phyloP scores from a whole-genome alignment of 202 grass and related monocot genomes.

The Sporobolus alterniflorus region DNA sequence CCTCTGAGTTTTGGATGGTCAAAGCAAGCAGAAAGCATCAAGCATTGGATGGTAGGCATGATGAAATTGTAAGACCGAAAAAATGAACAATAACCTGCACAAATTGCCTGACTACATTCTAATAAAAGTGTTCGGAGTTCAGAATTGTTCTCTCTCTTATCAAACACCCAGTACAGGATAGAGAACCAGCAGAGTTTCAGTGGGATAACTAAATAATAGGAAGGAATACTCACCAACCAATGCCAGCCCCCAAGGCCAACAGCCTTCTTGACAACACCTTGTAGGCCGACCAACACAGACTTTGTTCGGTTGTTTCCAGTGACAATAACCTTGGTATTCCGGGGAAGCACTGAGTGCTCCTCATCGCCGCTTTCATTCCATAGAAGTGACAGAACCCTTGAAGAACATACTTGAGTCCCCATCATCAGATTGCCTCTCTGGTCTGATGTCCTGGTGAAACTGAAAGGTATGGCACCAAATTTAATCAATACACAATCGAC shows the following conservation, averaged over 20 bases:
- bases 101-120: constrained; percentile 4
- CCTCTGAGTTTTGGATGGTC: neutral
- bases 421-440: constrained; percentile 50
- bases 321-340: constrained; percentile 90
- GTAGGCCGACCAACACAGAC: constrained; percentile 88
- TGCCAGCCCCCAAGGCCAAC: constrained; percentile 98
- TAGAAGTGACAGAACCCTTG: constrained; percentile 54
- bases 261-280: constrained; percentile 96
- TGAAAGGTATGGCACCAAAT: constrained; percentile 31
- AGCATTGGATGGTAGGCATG: neutral
- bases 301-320: constrained; percentile 98
- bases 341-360: constrained; percentile 89
- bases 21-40: neutral
- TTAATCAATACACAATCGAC: constrained; percentile 40
- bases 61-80: too few species aligned
- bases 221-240: constrained; percentile 70
- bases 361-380: constrained; percentile 70
- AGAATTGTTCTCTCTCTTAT: neutral
- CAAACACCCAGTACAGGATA: constrained; percentile 1
- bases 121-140: neutral
- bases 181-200: constrained; percentile 24
- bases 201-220: neutral
- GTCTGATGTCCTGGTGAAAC: constrained; percentile 31
- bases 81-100: neutral
- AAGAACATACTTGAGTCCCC: constrained; percentile 67